Evolutionary conservation across 139 green algal species (phyloP).

Genomic region (Astrephomene gubernaculifera): DNA sequence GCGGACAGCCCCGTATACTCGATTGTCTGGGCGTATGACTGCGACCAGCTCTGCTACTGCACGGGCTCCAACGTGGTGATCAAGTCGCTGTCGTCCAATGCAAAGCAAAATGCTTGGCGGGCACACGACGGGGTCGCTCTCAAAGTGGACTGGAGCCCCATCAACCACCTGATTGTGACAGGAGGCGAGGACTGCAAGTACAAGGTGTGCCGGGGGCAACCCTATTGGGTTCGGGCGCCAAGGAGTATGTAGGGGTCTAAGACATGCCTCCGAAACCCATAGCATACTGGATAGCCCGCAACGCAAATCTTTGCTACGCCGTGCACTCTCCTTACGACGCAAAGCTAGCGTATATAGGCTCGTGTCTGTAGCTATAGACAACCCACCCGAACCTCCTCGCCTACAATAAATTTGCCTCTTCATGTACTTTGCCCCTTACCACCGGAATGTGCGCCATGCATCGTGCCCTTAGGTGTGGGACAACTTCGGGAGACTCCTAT

Average conservation of each 20-base stretch:
- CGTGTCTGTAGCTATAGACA: too few species aligned
- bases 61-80: constrained; percentile 70
- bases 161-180: constrained; percentile 77
- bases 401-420: too few species aligned
- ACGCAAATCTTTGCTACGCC: too few species aligned
- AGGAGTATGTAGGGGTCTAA: too few species aligned
- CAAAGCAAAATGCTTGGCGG: constrained; percentile 60
- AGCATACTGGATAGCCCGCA: too few species aligned
- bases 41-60: constrained; percentile 70
- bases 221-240: too few species aligned
- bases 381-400: too few species aligned
- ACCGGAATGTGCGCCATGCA: too few species aligned
- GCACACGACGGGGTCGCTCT: constrained; percentile 68
- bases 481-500: constrained; percentile 77
- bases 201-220: constrained; percentile 80
- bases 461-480: constrained; percentile 79
- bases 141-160: constrained; percentile 79
- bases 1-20: constrained; percentile 70
- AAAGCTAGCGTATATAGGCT: too few species aligned
- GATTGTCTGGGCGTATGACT: constrained; percentile 77
- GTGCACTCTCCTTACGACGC: too few species aligned
- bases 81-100: constrained; percentile 62
- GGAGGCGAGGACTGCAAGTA: constrained; percentile 87
- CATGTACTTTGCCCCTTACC: too few species aligned
- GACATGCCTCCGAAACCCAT: too few species aligned